These are phyloP conservation scores for Hansfordia pulvinata DNA, from an alignment of 2,329 filamentous ascomycete genomes.

Conservation along the genomic window DNA sequence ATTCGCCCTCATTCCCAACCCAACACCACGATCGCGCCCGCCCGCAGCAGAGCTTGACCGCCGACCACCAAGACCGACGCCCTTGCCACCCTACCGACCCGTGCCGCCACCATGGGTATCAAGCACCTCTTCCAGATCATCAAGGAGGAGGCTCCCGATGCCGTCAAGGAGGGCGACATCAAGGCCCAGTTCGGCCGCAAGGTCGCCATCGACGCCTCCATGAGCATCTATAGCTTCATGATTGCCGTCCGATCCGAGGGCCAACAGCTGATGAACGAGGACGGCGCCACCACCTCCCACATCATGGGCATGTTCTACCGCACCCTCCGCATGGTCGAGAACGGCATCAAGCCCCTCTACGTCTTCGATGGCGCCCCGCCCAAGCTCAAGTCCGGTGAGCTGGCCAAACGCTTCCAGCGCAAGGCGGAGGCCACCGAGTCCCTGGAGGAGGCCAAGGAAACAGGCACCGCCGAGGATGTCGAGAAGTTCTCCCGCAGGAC, in stretches of 20 bases:
- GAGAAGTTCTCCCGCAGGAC: conserved; percentile 94
- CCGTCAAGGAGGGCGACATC: conserved; percentile 93
- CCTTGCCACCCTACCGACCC: no score
- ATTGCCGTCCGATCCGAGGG: conserved; percentile 95
- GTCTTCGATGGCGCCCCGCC: conserved; percentile 96
- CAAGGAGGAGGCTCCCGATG: conserved; percentile 86
- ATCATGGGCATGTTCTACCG: conserved; percentile 99
- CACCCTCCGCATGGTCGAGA: conserved; percentile 94
- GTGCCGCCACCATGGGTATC: conserved; percentile 40
- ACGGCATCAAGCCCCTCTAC: conserved; percentile 96
- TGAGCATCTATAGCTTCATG: conserved; percentile 98
- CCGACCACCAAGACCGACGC: no score
- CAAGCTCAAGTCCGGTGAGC: conserved; percentile 92
- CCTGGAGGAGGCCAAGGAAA: conserved; percentile 92
- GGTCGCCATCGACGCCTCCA: conserved; percentile 86
- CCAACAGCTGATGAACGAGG: conserved; percentile 90
- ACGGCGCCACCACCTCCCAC: conserved; percentile 92
- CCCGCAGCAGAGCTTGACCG: no score
- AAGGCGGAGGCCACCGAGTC: conserved; percentile 86
- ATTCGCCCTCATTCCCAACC: no score
- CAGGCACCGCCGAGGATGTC: conserved; percentile 89
- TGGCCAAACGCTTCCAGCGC: conserved; percentile 90
- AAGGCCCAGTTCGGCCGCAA: conserved; percentile 98
- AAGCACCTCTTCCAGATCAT: conserved; percentile 70
- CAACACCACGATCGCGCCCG: no score